A percentile compares a stretch with the other conserved stretches of the same genome.
Evolutionary conservation across 2,329 filamentous ascomycete genomes (phyloP).

Genomic region (Trichoderma oligosporum): DNA sequence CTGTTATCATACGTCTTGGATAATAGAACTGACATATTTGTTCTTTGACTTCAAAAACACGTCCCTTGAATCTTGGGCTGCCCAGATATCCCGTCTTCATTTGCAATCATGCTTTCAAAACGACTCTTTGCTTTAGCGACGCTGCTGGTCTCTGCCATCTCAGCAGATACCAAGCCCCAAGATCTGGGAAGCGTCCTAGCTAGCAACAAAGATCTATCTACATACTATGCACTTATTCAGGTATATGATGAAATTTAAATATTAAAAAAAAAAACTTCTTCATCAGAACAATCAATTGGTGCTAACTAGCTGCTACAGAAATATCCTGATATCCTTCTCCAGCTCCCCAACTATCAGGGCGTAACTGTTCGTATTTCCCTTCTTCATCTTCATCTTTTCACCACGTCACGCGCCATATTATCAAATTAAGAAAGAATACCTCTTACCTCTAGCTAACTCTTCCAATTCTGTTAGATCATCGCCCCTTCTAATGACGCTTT

Average conservation of each 20-base stretch:
- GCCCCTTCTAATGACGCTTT: slow-evolving; percentile 58
- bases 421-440: too few relatives aligned
- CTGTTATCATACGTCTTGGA: too few relatives aligned
- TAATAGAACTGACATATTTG: too few relatives aligned
- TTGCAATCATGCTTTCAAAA: slow-evolving; percentile 24
- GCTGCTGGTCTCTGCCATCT: slow-evolving; percentile 22
- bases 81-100: background rate
- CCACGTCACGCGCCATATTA: too few relatives aligned
- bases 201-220: slow-evolving; percentile 40
- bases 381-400: background rate
- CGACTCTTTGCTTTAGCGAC: slow-evolving; percentile 25
- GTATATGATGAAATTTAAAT: slow-evolving; percentile 27
- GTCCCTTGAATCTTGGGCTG: too few relatives aligned
- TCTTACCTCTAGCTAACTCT: too few relatives aligned
- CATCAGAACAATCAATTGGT: background rate
- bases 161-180: slow-evolving; percentile 23
- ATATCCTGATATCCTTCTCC: slow-evolving; percentile 44
- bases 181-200: slow-evolving; percentile 41
- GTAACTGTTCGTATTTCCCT: slow-evolving; percentile 38
- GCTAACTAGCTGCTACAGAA: slow-evolving; percentile 31
- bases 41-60: background rate
- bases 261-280: too few relatives aligned
- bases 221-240: slow-evolving; percentile 43
- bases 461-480: slow-evolving; percentile 42
- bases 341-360: slow-evolving; percentile 42